A percentile compares a stretch with the other conserved stretches of the same genome.
These are phyloP conservation scores for Phytophthora quininea DNA, from an alignment of 352 stramenopile species.

Conservation along the genomic window DNA sequence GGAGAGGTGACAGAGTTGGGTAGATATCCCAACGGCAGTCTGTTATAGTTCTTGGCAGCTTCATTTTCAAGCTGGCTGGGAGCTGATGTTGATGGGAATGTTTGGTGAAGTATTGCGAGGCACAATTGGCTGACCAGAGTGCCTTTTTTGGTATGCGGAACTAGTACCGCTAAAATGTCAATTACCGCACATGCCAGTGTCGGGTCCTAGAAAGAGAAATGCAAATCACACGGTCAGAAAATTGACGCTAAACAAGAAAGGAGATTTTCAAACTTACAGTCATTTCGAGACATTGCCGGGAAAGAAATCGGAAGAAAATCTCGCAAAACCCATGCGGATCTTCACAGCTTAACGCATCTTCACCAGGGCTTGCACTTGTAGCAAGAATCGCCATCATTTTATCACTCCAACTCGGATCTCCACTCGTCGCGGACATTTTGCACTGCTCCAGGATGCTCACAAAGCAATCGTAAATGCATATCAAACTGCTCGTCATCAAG, in stretches of 20 bases:
- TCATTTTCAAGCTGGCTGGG: slow-evolving; percentile 21
- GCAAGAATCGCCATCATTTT: slow-evolving; percentile 49
- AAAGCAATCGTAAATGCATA: slow-evolving; percentile 50
- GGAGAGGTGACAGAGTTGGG: slow-evolving; percentile 40
- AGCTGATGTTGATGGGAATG: slow-evolving; percentile 38
- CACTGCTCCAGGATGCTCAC: slow-evolving; percentile 45
- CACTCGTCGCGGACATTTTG: slow-evolving; percentile 19
- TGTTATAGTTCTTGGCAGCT: slow-evolving; percentile 15
- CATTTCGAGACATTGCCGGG: slow-evolving; percentile 52
- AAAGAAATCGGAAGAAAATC: slow-evolving; percentile 55
- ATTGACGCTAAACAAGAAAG: neutral
- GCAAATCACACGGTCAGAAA: slow-evolving; percentile 1
- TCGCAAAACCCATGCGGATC: slow-evolving; percentile 21
- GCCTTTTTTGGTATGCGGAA: slow-evolving; percentile 50
- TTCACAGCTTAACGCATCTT: slow-evolving; percentile 17
- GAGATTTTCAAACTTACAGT: slow-evolving; percentile 34
- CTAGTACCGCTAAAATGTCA: slow-evolving; percentile 46
- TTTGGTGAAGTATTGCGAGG: slow-evolving; percentile 62
- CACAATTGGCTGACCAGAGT: slow-evolving; percentile 54
- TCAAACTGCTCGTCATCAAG: slow-evolving; percentile 33
- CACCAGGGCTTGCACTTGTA: slow-evolving; percentile 20
- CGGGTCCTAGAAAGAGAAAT: slow-evolving; percentile 42
- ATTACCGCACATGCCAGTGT: slow-evolving; percentile 51
- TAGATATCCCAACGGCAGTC: slow-evolving; percentile 38
- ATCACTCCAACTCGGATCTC: slow-evolving; percentile 30